A percentile compares a stretch with the other conserved stretches of the same genome.
Conservation (phyloP, 2,329 filamentous ascomycete species). For the Exophiala alcalophila region DNA sequence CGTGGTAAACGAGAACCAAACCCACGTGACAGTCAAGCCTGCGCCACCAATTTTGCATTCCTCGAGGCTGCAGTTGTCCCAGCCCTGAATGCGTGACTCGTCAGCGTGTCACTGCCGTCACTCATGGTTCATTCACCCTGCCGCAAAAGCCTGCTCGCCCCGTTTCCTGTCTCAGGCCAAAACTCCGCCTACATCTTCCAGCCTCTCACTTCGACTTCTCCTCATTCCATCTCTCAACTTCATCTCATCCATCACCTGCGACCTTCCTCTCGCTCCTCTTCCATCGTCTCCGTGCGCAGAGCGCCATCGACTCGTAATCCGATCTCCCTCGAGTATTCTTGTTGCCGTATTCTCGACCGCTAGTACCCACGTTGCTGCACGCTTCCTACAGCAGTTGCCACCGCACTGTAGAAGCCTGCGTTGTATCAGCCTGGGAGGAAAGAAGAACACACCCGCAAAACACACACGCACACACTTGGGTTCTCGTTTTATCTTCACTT, state of each 20-base stretch:
- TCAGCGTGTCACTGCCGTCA: no score
- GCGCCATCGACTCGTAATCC: constrained; percentile 21
- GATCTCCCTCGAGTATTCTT: constrained; percentile 10
- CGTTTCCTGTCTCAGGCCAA: constrained; percentile 16
- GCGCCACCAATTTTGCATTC: no score
- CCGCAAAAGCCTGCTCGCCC: constrained; percentile 1
- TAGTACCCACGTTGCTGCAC: constrained; percentile 16
- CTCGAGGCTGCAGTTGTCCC: no score
- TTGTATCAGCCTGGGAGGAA: constrained; percentile 10
- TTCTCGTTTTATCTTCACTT: constrained; percentile 6
- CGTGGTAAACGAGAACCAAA: no score
- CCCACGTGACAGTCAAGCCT: no score
- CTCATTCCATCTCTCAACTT: constrained; percentile 9
- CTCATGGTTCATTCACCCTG: no score
- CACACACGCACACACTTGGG: constrained; percentile 5
- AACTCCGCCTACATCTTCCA: no score
- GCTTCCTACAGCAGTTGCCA: constrained; percentile 20
- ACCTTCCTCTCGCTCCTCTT: constrained; percentile 4
- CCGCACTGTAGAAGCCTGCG: constrained; percentile 24
- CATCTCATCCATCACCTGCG: constrained; percentile 7
- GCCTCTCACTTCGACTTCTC: constrained; percentile 13
- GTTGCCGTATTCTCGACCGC: constrained; percentile 11
- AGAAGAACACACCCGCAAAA: constrained; percentile 5
- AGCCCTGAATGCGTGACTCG: no score
- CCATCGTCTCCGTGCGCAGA: constrained; percentile 13